Evolutionary conservation across 2,329 filamentous ascomycete species (phyloP), one percentile per base, ranked within the genome.

Genomic region (Fusarium sororula): DNA sequence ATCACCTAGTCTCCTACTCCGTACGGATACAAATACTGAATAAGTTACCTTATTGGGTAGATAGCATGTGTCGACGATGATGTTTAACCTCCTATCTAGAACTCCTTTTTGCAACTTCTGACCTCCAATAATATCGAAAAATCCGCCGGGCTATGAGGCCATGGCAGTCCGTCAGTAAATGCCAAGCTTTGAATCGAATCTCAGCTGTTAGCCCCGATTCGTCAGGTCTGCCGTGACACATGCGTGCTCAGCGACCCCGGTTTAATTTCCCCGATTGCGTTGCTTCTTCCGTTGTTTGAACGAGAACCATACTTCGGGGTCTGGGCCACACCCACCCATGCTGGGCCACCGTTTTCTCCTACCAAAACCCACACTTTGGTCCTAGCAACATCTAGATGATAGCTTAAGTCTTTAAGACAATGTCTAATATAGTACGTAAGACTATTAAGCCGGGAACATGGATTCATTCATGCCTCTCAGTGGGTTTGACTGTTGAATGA

Each of bases 261-360:
- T 68, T 51, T 61, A 75, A 74, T 75, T 72, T 74, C 72, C 71
- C 68, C 57, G 68, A 75, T 55, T 64, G 62, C 66, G 70, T 74
- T 63, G 71, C 72, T 66, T 74, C 65, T 66, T 47, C 56, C 60
- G 59, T 56, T 42, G 60, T 42, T 41, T 66, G 57, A 55, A 73
- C 45, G 48, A 63, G 65, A 60, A 44, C 44, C 48, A 63, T 53
- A 61, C 22, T 60, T 57, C 57, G 51, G 54, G 63, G 28, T 35
- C 48, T 44, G 39, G 59, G 51, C 39, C 44, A 67, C 42, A 65
- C 44, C 53, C 39, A 55, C 47, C 53, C 41, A 51, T 63, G 41
- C 41, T 38, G 51, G 51, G 39, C 41, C 72, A 73, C 66, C 72
- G 65, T 62, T 75, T 72, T 75, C 37, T 48, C 72, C 65, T 68